A percentile compares a stretch with the other conserved stretches of the same genome.
Evolutionary conservation across 208 protist species (phyloP).

Genomic region (Acanthamoeba lenticulata): DNA sequence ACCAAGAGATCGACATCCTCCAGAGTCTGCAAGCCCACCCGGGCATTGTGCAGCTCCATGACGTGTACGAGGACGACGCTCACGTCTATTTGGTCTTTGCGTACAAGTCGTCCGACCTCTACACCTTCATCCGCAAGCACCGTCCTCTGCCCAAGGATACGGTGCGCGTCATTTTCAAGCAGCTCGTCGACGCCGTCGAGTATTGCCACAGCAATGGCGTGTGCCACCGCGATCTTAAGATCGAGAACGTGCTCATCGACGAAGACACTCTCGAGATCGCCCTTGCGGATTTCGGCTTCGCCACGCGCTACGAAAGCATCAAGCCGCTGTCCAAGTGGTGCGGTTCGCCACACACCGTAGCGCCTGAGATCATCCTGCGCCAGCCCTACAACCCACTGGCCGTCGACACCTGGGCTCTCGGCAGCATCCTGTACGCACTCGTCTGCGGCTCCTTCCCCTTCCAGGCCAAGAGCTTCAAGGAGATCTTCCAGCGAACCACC

Average conservation of each 20-base stretch:
- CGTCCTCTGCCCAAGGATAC: constrained; percentile 42
- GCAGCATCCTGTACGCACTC: constrained; percentile 36
- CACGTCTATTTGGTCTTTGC: constrained; percentile 17
- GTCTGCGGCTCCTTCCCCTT: constrained; percentile 54
- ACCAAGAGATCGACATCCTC: constrained; percentile 41
- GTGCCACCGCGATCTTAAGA: constrained; percentile 1
- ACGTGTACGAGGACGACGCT: constrained; percentile 1
- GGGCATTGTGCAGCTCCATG: constrained; percentile 24
- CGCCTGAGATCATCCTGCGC: constrained; percentile 11
- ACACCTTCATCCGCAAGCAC: constrained; percentile 33
- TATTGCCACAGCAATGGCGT: constrained; percentile 45
- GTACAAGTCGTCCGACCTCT: constrained; percentile 36
- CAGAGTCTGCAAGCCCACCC: background rate
- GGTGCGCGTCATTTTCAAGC: constrained; percentile 44
- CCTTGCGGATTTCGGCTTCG: constrained; percentile 5
- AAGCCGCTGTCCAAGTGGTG: constrained; percentile 20
- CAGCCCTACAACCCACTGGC: constrained; percentile 24
- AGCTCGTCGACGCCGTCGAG: constrained; percentile 67
- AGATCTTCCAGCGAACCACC: constrained; percentile 3
- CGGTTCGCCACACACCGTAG: constrained; percentile 25
- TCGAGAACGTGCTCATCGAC: constrained; percentile 24
- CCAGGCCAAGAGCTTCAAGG: constrained; percentile 30
- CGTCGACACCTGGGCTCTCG: constrained; percentile 40
- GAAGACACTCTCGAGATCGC: constrained; percentile 22
- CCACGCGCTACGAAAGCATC: background rate